Evolutionary conservation across 108 stramenopile genomes (phyloP), one percentile per base, ranked within the genome.

Genomic region (Nannochloropsis salina): DNA sequence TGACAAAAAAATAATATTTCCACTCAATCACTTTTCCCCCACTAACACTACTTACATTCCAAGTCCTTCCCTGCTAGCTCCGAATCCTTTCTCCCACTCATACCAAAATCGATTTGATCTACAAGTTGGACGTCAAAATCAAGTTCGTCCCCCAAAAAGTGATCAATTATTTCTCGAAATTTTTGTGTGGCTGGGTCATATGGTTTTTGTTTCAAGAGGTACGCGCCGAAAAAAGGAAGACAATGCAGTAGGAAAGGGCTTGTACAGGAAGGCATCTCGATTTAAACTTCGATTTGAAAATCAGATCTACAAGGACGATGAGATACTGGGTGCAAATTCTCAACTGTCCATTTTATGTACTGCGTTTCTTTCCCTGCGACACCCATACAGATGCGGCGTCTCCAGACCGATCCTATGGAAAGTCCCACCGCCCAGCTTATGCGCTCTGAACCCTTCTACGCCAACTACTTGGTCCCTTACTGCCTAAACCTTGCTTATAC

Each of bases 401-500:
- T 74, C 8, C 61, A 74, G 61, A 74, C 6, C 15, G 61, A 74
- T 6, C 61, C 61, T 6, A 2, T 74, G 8, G 20, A 74, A n/a
- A 74, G n/a, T n/a, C 61, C 61, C 61, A 74, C 61, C 20, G 61
- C 61, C 20, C 61, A 6, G 6, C 61, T 74, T n/a, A 74, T 74
- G 61, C 61, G 61, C 61, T 74, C 61, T 15, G 61, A 74, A 2
- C 61, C 61, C 2, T 74, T 74, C 61, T 74, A 74, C n/a, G 61
- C 61, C 61, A 74, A 74, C 61, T 74, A 74, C 61, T n/a, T 74
- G 20, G 61, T 74, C 20, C 61, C 61, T 0, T 74, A 74, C 61
- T 74, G 61, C 8, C 61, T 74, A n/a, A 15, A 74, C 61, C 61
- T 74, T n/a, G 61, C 61, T n/a, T n/a, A 74, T n/a, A 74, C 61